Base-by-base conservation (phyloP, 2,329 filamentous ascomycete genomes). In the Aspergillus unguis region DNA sequence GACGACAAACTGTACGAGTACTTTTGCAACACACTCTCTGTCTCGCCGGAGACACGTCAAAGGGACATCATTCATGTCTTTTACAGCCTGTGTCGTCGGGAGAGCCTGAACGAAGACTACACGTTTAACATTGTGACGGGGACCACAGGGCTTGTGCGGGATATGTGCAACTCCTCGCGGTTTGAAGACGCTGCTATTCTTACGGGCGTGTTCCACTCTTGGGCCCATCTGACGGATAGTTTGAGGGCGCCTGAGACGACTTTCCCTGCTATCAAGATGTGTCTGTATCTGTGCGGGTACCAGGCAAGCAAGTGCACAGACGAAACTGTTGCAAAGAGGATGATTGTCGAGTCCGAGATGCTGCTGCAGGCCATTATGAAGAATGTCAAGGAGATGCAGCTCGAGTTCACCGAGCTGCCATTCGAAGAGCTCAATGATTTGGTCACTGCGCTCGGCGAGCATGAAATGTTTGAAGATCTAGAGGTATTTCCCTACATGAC, bases 391-490 rank as follows among this genome's bases (percentile, higher is more conserved):
- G 55, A 64, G 9, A 52, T 67, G 11, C 65, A 64, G 2, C 54
- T 71, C 36, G 62, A 70, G 27, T 70, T 71, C 48, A 59, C 69
- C 5, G 65, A 71, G 17, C 55, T 71, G 1, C 68, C 68, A 3
- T 69, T 72, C 54, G 51, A 53, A 5, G 65, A 71, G 25, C 57
- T 72, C 6, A 71, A 72, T 53, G 65, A 72, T 41, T 58, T 72
- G 4, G 66, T 72, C 52, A 71, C 65, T 3, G 59, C 72, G 0
- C 55, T 73, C 1, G 70, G 70, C 27, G 70, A 72, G 36, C 64
- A 72, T 42, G 65, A 71, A 29, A 66, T 70, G 57, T 71, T 71
- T 50, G 60, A 66, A 17, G 67, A 71, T 25, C 61, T 71, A 1
- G 70, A 74, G 61, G 65, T 66, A 60, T 9, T 27, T 35, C 2